Evolutionary conservation across 176 grass and related monocot species (phyloP).

Genomic region (bread wheat (Triticum aestivum)): DNA sequence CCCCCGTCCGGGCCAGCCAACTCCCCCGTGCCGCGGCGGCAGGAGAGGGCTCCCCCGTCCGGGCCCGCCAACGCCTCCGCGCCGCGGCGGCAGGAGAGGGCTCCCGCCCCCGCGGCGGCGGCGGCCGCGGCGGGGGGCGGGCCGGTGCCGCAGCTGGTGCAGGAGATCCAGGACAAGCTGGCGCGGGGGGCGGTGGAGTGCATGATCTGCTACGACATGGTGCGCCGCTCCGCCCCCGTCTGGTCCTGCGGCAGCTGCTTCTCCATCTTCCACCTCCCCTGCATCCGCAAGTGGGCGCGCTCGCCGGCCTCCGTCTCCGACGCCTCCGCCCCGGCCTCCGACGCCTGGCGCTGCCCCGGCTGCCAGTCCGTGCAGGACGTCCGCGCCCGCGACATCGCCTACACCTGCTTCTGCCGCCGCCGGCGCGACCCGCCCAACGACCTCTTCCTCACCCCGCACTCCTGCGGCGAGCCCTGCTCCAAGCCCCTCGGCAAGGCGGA

Average conservation of each 20-base stretch:
- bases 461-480: constrained; percentile 85
- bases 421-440: constrained; percentile 66
- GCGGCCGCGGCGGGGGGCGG: not conserved
- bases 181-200: constrained; percentile 77
- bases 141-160: constrained; percentile 80
- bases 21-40: constrained; percentile 1
- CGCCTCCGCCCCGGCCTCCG: constrained; percentile 29
- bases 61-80: not conserved
- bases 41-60: not conserved
- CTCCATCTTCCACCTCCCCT: constrained; percentile 94
- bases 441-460: constrained; percentile 86
- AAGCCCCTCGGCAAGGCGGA: constrained; percentile 52
- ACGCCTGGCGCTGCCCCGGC: constrained; percentile 78
- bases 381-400: constrained; percentile 53
- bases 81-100: not conserved
- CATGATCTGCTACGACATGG: constrained; percentile 99
- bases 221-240: constrained; percentile 67
- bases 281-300: constrained; percentile 92
- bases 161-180: constrained; percentile 96
- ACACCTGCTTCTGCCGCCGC: constrained; percentile 87
- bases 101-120: no score
- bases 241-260: constrained; percentile 97
- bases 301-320: constrained; percentile 79
- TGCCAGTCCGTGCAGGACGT: constrained; percentile 75
- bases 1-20: not conserved